phyloP scores from a whole-genome alignment of 2,329 filamentous ascomycete genomes.

The Colletotrichum orbiculare region DNA sequence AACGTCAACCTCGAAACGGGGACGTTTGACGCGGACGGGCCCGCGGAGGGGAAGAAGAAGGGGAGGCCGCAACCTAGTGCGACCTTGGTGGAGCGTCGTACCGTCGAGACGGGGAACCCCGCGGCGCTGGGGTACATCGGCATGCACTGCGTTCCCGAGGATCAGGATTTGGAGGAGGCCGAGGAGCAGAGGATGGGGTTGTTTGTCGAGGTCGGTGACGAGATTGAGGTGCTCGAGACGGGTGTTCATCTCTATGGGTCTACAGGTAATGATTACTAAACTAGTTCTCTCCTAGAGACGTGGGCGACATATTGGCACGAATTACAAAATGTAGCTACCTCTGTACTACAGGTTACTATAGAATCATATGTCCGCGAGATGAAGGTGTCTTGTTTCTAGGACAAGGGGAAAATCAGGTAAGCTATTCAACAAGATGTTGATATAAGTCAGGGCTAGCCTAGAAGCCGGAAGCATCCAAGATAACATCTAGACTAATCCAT shows the following conservation, averaged over 20 bases:
- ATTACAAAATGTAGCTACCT: no score
- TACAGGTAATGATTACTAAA: constrained; percentile 42
- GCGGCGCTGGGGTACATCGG: constrained; percentile 44
- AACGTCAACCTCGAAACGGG: constrained; percentile 35
- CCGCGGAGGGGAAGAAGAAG: constrained; percentile 26
- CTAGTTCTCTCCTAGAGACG: background rate
- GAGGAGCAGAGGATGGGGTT: constrained; percentile 5
- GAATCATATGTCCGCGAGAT: no score
- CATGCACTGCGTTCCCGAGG: constrained; percentile 45
- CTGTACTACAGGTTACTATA: no score
- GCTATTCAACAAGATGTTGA: no score
- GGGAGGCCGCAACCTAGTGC: constrained; percentile 43
- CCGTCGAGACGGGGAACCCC: constrained; percentile 41
- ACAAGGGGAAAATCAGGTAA: no score
- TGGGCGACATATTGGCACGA: no score
- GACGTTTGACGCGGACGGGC: constrained; percentile 17
- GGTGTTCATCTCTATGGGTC: constrained; percentile 42
- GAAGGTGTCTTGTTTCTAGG: no score
- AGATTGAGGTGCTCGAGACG: constrained; percentile 44
- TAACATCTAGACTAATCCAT: no score
- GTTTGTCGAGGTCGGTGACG: constrained; percentile 42
- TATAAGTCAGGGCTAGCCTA: no score
- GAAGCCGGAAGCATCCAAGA: no score
- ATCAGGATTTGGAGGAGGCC: constrained; percentile 34
- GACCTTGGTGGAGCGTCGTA: constrained; percentile 40